Conservation (phyloP, 2,329 filamentous ascomycete genomes). For the Lasiodiplodia sp. region DNA sequence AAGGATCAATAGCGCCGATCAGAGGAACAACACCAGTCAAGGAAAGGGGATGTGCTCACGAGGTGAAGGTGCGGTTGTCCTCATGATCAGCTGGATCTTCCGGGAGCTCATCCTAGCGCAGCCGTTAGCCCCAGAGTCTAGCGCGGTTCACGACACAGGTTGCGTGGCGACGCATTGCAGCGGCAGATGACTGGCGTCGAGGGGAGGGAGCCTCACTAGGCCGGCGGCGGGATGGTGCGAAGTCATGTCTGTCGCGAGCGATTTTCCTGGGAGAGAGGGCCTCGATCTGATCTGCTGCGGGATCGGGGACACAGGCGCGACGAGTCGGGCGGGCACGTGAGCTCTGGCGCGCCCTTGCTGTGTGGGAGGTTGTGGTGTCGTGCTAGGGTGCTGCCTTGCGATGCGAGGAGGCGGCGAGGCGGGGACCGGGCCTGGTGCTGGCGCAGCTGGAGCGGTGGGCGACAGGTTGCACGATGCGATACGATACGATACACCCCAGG, state of each 20-base stretch:
- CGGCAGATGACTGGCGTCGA: conserved; percentile 24
- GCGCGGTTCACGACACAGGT: conserved; percentile 2
- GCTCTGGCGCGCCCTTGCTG: conserved; percentile 13
- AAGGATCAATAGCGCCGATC: conserved; percentile 8
- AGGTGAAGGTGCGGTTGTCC: conserved; percentile 29
- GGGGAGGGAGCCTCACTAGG: conserved; percentile 25
- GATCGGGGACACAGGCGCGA: conserved; percentile 6
- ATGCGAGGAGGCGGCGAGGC: neutral
- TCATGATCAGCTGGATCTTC: conserved; percentile 29
- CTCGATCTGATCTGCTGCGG: conserved; percentile 20
- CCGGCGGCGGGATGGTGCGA: conserved; percentile 23
- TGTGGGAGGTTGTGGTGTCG: no score
- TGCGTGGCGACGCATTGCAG: neutral
- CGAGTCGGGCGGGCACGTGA: neutral
- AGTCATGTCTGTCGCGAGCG: conserved; percentile 23
- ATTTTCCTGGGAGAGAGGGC: neutral
- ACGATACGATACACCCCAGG: no score
- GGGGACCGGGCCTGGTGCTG: neutral
- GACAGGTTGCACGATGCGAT: neutral
- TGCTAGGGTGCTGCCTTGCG: neutral
- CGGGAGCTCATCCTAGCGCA: conserved; percentile 23
- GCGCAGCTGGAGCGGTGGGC: conserved; percentile 7
- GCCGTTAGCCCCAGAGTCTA: conserved; percentile 14
- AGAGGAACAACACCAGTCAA: neutral
- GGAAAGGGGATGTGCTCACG: conserved; percentile 26